Conservation (phyloP, 2,329 filamentous ascomycete species). For the Pochonia chlamydosporia region DNA sequence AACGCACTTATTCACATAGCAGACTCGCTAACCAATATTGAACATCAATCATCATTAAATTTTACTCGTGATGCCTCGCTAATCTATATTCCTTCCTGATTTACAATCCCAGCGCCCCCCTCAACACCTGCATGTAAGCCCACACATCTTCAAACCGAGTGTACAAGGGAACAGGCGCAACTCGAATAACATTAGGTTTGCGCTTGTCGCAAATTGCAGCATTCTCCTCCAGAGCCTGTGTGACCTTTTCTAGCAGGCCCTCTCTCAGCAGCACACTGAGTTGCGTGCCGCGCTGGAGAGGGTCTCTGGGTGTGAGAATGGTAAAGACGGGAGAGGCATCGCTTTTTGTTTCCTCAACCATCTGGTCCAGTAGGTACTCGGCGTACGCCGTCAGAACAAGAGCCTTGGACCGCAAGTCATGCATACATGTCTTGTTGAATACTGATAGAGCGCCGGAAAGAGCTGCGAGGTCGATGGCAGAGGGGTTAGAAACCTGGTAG, state of each 20-base stretch:
- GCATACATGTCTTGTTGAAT: slow-evolving; percentile 67
- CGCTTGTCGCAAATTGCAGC: slow-evolving; percentile 78
- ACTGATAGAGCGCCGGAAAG: slow-evolving; percentile 67
- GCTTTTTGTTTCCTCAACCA: slow-evolving; percentile 27
- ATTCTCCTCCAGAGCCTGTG: slow-evolving; percentile 55
- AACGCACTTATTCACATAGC: too few species aligned
- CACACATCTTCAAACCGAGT: slow-evolving; percentile 71
- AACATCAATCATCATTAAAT: too few species aligned
- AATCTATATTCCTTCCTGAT: neutral
- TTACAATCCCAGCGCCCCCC: slow-evolving; percentile 23
- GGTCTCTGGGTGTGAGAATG: slow-evolving; percentile 65
- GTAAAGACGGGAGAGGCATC: slow-evolving; percentile 38
- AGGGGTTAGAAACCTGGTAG: slow-evolving; percentile 81
- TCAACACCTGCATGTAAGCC: slow-evolving; percentile 38
- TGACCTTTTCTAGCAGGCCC: slow-evolving; percentile 65
- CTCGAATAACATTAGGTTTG: slow-evolving; percentile 77
- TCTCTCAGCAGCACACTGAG: slow-evolving; percentile 65
- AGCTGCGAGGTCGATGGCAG: slow-evolving; percentile 70
- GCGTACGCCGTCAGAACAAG: slow-evolving; percentile 71
- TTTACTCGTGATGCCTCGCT: too few species aligned
- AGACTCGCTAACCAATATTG: too few species aligned
- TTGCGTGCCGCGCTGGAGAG: slow-evolving; percentile 68
- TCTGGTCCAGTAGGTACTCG: slow-evolving; percentile 55
- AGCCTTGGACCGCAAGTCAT: slow-evolving; percentile 63
- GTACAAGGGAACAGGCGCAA: slow-evolving; percentile 80